Evolutionary conservation across 345 rosid species (phyloP), one percentile per base, ranked within the genome.

Genomic region (Moricandia arvensis): DNA sequence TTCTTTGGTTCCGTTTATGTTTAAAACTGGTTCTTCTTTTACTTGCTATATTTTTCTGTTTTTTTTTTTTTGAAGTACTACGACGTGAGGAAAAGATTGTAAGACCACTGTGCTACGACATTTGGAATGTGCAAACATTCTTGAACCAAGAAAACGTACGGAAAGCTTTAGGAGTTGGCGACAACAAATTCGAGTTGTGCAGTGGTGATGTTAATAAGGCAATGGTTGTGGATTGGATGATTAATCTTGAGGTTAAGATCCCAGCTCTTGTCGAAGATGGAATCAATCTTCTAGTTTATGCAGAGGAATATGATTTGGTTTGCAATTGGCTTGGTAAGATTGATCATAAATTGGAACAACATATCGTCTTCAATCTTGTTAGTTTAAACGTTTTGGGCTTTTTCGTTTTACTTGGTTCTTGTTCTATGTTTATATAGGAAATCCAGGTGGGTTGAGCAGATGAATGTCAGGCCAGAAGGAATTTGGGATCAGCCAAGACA

Each of bases 241-340:
- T 21, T 21, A 21, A 21, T 21, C 24, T 21, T 21, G 24, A 21
- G 24, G 24, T 21, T 72, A 91, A 86, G 17, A 90, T 95, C 47
- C 97, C 97, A 4, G 62, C 68, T 4, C 87, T 90, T 29, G 86
- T 95, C 6, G 88, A 47, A 38, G 91, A 85, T 60, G 97, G 97
- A 49, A 81, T 89, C 77, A 82, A 51, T 49, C 82, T 82, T 65
- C 96, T 92, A 21, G 58, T 89, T 41, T 92, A 90, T 55, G 99
- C 91, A 0, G 96, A 97, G 59, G 97, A 92, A 62, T 82, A 92
- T 57, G 99, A 95, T 79, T 87, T 92, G 30, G 66, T 87, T 26
- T 95, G 99, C 82, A 95, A 95, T 80, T 92, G 97, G 94, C 87
- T 92, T 21, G 97, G 98, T 89, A 67, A 78, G 82, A 45, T 13